Evolutionary conservation across 805 yeast genomes (phyloP), one percentile per base, ranked within the genome.

Genomic region (Maudiozyma bulderi): DNA sequence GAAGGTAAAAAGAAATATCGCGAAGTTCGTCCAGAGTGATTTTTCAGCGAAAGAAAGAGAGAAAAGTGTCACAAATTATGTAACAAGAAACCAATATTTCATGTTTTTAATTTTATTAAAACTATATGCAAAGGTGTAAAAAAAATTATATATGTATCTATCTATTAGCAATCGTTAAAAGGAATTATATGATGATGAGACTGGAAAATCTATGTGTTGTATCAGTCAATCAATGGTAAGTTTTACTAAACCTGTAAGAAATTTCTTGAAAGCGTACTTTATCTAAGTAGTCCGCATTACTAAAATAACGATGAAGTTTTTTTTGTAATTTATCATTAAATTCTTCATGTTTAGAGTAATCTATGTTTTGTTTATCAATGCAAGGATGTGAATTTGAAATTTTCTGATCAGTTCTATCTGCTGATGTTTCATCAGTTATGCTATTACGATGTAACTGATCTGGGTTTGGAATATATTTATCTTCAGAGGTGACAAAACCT

Each of bases 251-350:
- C 45, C 61, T 59, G 52, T 61, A 64, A 10, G 61, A 56, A 30
- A 65, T 62, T 50, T 65, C 69, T 52, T 65, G 68, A 44, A 60
- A 58, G 26, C 69, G 54, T 14, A 64, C 59, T 47, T 65, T 64
- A 47, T 65, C 67, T 43, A 55, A 56, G 47, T 62, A 58, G 14
- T 61, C 65, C 46, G 60, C 59, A 31, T 57, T 57, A 11, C 35
- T 43, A 35, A 44, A 28, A 31, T 40, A 49, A 20, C 48, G 44
- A 8, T 30, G 3, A 11, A 48, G 33, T 44, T 48, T 48, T 30
- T 40, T 11, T 32, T 39, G 33, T 41, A 46, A 14, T 45, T 37
- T 14, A 38, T 49, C 30, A 38, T 46, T 47, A 54, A 48, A 44
- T 33, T 14, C 20, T 8, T 11, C 20, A 13, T 45, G 26, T 26